These are phyloP conservation scores for Colletotrichum sp. DNA, from an alignment of 2,329 filamentous ascomycete species.

Conservation along the genomic window DNA sequence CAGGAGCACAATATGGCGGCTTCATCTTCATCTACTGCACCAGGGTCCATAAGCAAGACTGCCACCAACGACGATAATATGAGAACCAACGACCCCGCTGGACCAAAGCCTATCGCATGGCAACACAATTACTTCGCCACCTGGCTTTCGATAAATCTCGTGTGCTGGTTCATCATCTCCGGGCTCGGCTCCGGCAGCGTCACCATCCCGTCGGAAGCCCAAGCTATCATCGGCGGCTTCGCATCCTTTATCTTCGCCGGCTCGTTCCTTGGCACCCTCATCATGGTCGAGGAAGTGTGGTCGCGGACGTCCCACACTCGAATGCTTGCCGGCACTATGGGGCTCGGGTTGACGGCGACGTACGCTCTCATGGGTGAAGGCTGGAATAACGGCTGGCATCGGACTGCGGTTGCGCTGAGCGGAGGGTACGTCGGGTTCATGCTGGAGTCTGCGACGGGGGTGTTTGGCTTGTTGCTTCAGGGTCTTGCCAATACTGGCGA, in stretches of 20 bases:
- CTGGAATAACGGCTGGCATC: neutral
- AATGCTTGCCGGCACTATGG: neutral
- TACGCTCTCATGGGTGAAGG: neutral
- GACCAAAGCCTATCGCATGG: neutral
- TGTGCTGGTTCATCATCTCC: neutral
- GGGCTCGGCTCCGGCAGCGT: neutral
- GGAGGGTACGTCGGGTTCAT: neutral
- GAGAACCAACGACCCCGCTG: neutral
- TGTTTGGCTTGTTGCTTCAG: neutral
- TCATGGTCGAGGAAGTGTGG: neutral
- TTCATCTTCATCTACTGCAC: neutral
- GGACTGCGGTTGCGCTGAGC: neutral
- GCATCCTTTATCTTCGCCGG: neutral
- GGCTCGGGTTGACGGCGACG: neutral
- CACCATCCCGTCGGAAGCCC: neutral
- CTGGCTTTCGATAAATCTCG: neutral
- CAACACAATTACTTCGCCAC: neutral
- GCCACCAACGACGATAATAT: neutral
- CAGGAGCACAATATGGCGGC: neutral
- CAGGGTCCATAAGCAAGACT: neutral
- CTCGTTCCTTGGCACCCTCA: neutral
- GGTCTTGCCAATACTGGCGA: neutral
- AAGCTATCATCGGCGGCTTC: neutral
- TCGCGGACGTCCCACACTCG: neutral
- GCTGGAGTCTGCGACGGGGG: neutral